These are phyloP conservation scores for Rutidosis leptorrhynchoides DNA, from an alignment of 129 eudicot species.

Conservation along the genomic window DNA sequence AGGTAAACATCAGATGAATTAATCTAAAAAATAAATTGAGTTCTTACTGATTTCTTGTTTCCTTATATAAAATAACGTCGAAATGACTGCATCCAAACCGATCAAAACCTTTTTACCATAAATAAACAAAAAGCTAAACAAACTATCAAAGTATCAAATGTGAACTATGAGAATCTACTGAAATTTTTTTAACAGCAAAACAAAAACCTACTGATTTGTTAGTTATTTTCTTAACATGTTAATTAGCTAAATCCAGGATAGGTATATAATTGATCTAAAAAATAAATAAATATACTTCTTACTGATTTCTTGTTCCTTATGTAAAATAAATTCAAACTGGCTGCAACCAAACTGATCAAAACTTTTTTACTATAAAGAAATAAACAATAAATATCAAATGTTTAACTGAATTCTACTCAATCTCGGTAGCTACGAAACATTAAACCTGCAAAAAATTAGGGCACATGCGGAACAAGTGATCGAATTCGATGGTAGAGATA, in stretches of 20 bases:
- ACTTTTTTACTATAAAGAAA: background rate
- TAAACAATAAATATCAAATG: background rate
- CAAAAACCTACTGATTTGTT: background rate
- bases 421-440: conserved; percentile 2
- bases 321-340: background rate
- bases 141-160: too few relatives aligned
- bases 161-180: too few relatives aligned
- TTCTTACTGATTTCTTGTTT: too few relatives aligned
- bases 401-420: background rate
- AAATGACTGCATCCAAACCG: too few relatives aligned
- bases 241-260: background rate
- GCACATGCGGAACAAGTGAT: background rate
- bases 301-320: background rate
- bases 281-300: background rate
- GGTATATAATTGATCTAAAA: background rate
- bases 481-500: background rate
- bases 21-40: too few relatives aligned
- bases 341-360: background rate
- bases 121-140: too few relatives aligned
- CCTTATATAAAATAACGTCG: too few relatives aligned
- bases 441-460: background rate
- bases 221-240: background rate
- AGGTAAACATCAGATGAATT: too few relatives aligned
- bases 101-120: too few relatives aligned
- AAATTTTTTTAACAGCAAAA: too few relatives aligned